phyloP scores from a whole-genome alignment of 2,329 filamentous ascomycete genomes.

The Lecanicillium sp. region DNA sequence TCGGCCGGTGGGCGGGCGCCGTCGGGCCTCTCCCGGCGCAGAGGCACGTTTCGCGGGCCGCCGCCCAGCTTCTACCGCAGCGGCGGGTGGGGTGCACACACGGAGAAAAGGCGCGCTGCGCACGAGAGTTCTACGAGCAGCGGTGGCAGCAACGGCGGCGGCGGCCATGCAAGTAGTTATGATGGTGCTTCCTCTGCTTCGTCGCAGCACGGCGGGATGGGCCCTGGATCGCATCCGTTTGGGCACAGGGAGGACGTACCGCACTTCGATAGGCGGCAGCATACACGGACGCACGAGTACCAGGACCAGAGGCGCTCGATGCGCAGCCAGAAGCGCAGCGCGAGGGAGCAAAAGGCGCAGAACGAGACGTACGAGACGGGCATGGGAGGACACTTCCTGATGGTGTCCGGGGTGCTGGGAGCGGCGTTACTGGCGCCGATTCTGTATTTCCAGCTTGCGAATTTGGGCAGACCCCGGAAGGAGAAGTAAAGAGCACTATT shows the following conservation, averaged over 20 bases:
- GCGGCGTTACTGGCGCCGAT: slow-evolving; percentile 39
- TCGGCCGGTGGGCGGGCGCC: slow-evolving; percentile 69
- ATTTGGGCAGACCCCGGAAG: slow-evolving; percentile 18
- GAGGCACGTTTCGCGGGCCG: slow-evolving; percentile 72
- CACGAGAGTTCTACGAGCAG: slow-evolving; percentile 35
- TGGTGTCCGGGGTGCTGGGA: slow-evolving; percentile 38
- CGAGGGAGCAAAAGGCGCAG: slow-evolving; percentile 29
- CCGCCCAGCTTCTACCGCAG: slow-evolving; percentile 82
- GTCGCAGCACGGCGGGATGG: slow-evolving; percentile 41
- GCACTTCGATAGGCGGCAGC: slow-evolving; percentile 70
- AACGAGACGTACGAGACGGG: slow-evolving; percentile 31
- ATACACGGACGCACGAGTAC: slow-evolving; percentile 65
- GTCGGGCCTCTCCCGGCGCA: slow-evolving; percentile 69
- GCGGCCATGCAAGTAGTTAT: too few relatives aligned
- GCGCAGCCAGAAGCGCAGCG: slow-evolving; percentile 23
- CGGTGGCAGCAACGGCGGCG: slow-evolving; percentile 7
- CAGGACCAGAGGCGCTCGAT: slow-evolving; percentile 42
- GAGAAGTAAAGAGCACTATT: slow-evolving; percentile 16
- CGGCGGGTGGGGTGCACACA: slow-evolving; percentile 67
- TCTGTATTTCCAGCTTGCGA: slow-evolving; percentile 29
- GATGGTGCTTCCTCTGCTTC: too few relatives aligned
- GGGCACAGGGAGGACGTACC: slow-evolving; percentile 47
- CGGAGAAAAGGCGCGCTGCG: slow-evolving; percentile 48
- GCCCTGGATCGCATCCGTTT: slow-evolving; percentile 46
- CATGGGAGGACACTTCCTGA: slow-evolving; percentile 38